Base-by-base conservation (phyloP, 805 yeast species). In the Spathaspora girioi region DNA sequence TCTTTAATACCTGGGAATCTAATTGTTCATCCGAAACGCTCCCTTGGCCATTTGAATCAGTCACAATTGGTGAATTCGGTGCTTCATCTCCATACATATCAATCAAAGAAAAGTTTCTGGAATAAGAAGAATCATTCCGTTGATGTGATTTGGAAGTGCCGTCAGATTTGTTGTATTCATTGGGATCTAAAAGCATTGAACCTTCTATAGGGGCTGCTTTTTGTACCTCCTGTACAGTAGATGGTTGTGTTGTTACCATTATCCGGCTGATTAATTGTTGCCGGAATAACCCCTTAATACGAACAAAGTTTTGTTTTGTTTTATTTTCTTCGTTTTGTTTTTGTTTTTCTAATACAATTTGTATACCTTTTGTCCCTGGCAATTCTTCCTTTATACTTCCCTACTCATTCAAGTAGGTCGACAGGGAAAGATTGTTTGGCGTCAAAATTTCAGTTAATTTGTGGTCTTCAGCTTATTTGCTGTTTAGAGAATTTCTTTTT, bases 51-150 rank as follows among this genome's bases (percentile, higher is more conserved):
- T 35, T 35, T n/a, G 40, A 35, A 35, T 35, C 40, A 9, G 44
- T 20, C 5, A 15, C 49, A 8, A 45, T 35, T 2, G 41, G 43
- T 2, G 40, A 35, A 35, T 7, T 35, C 18, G 17, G 18, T 11
- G 40, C 40, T 35, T 35, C 40, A n/a, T n/a, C 17, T 35, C 40
- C 40, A 50, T 74, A 74, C 51, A 63, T 67, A 50, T 73, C 74
- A 20, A 74, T 59, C 15, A 74, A 51, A 14, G 77, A 71, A 54
- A 68, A 71, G 58, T 64, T 71, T 43, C 64, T 58, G 7, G 77
- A 71, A 51, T 63, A 61, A 7, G 60, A 59, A 10, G 75, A 69
- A 1, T 64, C 70, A 12, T 59, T 48, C 14, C 76, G 60, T 43
- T 58, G 67, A 50, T 68, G 75, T 26, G 40, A 35, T 10, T 35